Conservation (phyloP, 139 green algal species). For the Edaphochlamys debaryana region DNA sequence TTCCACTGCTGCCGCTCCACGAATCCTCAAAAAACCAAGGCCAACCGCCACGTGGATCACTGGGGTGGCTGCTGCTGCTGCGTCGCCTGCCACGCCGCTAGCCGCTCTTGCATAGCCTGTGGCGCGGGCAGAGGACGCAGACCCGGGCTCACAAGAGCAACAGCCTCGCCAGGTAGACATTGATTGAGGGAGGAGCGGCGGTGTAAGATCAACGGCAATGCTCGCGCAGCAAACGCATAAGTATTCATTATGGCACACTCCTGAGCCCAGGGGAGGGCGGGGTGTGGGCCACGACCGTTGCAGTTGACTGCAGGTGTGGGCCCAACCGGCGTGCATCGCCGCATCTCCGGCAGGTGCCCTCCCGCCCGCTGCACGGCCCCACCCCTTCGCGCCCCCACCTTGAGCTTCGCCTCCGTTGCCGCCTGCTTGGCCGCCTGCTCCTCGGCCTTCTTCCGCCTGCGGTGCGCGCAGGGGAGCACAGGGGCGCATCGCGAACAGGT, state of each 20-base stretch:
- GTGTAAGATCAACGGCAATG: background rate
- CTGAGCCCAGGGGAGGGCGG: too few relatives aligned
- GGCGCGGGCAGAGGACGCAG: too few relatives aligned
- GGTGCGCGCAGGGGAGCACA: background rate
- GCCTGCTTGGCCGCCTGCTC: conserved; percentile 48
- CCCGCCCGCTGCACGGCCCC: background rate
- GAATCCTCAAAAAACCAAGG: too few relatives aligned
- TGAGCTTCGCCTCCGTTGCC: conserved; percentile 63
- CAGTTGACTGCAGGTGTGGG: too few relatives aligned
- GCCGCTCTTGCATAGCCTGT: conserved; percentile 66
- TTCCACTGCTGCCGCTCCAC: too few relatives aligned
- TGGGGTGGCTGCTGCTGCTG: conserved; percentile 30
- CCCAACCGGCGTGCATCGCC: background rate
- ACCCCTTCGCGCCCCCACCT: background rate
- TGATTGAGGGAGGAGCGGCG: too few relatives aligned
- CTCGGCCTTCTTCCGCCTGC: conserved; percentile 47
- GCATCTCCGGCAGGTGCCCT: background rate
- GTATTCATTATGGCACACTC: too few relatives aligned
- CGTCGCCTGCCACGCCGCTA: conserved; percentile 70
- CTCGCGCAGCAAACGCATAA: too few relatives aligned
- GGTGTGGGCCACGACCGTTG: too few relatives aligned
- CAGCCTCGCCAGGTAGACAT: too few relatives aligned
- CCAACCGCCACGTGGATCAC: background rate
- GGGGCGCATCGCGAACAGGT: too few relatives aligned
- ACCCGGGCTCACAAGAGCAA: too few relatives aligned